Evolutionary conservation across 2,329 filamentous ascomycete genomes (phyloP), one percentile per base, ranked within the genome.

Genomic region (Aspergillus bombycis): DNA sequence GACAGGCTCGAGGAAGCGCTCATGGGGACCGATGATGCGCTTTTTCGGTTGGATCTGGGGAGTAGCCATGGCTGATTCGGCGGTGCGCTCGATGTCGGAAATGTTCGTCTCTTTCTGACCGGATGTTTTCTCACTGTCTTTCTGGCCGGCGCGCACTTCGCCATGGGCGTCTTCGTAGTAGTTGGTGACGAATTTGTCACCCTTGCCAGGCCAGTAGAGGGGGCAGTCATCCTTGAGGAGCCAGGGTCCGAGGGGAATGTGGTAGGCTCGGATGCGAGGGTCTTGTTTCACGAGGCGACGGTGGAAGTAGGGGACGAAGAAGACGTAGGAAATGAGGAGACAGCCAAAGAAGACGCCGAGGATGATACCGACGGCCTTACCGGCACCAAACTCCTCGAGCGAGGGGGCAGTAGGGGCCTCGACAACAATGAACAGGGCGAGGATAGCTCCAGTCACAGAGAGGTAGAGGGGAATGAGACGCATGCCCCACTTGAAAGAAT

Each of bases 401-500:
- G 67, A 69, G 12, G 70, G 68, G 0, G 67, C 70, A 7, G 65
- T 70, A 1, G 72, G 71, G 5, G 70, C 70, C 62, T 73, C 70
- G 63, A 84, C 76, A 54, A 90, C 82, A 62, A 91, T 85, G 64
- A 90, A 85, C 72, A 91, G 77, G 5, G 83, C 81, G 50, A 84
- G 80, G 57, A 85, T 65, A n/a, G 77, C 82, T 50, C 77, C 81
- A 0, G 83, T 84, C 56, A 80, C 67, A 55, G 82, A 78, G 58
- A 85, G 80, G 71, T 84, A 86, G 71, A 81, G 74, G 4, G 83
- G 82, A 38, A 83, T 81, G 41, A 82, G 73, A 55, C 77, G 79
- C 72, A 86, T 78, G 3, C 79, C 82, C 78, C 81, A 82, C 59
- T 82, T 81, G 63, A 85, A 79, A 0, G 83, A 77, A 60, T 85